Evolutionary conservation across 2,329 filamentous ascomycete species (phyloP), one percentile per base, ranked within the genome.

Genomic region (Cladosporium sp.): DNA sequence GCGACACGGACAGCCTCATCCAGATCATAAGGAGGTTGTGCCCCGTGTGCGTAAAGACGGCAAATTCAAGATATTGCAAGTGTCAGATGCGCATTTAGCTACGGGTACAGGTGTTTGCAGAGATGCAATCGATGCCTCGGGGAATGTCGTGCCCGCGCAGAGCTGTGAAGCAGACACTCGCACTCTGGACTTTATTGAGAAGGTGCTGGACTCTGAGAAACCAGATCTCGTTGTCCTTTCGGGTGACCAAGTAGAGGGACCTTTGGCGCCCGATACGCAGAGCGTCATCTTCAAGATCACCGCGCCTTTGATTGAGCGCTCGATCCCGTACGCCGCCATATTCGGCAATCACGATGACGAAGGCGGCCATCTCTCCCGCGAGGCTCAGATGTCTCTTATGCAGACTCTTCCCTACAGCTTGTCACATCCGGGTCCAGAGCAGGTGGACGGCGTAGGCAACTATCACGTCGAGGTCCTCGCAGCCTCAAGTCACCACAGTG

Each of bases 261-360:
- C 96, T 64, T 93, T 92, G 0, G 89, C 95, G 1, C 92, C 91
- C 12, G 95, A 99, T 81, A 90, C 92, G 11, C 93, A 97, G 76
- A 95, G 90, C 68, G 92, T 94, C 44, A 91, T 99, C 67, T 97
- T 96, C 83, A 99, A 99, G 80, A 92, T 93, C 73, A 91, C 92
- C 6, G 88, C 92, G 58, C 84, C 96, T 14, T 87, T 99, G 60
- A 90, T 92, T 68, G 88, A 92, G 77, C 91, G 91, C 77, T 92
- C 92, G 73, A 92, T 98, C 44, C 95, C 95, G 0, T 98, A 96
- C 74, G 92, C 93, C 18, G 89, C 90, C 68, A 98, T 99, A 67
- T 97, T 98, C 74, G 95, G 95, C 65, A 99, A 99, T 77, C 95
- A 99, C 78, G 95, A 99, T 75, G 94, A 98, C 74, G 94, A 98